phyloP scores from a whole-genome alignment of 306 rosid species.

The Castanospermum australe region DNA sequence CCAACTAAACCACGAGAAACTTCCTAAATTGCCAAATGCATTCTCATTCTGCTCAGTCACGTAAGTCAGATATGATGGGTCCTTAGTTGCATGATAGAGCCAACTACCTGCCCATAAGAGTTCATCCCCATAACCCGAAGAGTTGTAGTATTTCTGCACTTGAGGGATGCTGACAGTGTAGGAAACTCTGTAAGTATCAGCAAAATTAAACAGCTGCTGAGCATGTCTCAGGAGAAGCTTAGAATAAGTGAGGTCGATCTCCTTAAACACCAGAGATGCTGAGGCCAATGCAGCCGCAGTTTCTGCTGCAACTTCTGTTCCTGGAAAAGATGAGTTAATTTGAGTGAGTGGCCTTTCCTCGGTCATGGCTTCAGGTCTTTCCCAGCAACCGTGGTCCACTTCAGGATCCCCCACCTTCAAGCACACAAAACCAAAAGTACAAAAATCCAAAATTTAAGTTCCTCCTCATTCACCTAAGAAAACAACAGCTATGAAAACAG shows the following conservation, averaged over 20 bases:
- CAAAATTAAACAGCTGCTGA: constrained; percentile 57
- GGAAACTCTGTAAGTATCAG: constrained; percentile 61
- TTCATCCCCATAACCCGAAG: constrained; percentile 76
- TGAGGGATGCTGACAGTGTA: constrained; percentile 70
- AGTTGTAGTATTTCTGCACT: constrained; percentile 60
- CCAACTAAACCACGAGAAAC: constrained; percentile 73
- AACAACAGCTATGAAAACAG: neutral
- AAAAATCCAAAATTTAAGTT: neutral
- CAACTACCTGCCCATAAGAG: constrained; percentile 78
- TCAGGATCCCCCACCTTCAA: constrained; percentile 73
- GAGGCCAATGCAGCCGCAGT: constrained; percentile 78
- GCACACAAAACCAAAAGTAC: neutral
- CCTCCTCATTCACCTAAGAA: neutral
- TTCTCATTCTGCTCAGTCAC: constrained; percentile 51
- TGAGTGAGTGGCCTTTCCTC: constrained; percentile 55
- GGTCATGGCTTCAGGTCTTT: constrained; percentile 61
- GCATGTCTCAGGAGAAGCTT: constrained; percentile 54
- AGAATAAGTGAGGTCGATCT: constrained; percentile 45
- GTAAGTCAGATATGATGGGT: constrained; percentile 51
- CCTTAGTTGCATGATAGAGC: constrained; percentile 69
- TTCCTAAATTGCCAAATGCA: constrained; percentile 49
- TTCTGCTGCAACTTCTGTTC: constrained; percentile 82
- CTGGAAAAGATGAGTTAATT: constrained; percentile 66
- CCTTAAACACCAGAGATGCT: constrained; percentile 64
- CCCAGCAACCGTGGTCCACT: constrained; percentile 77